phyloP scores from a whole-genome alignment of 2,329 filamentous ascomycete genomes.

The Polychaeton citri region DNA sequence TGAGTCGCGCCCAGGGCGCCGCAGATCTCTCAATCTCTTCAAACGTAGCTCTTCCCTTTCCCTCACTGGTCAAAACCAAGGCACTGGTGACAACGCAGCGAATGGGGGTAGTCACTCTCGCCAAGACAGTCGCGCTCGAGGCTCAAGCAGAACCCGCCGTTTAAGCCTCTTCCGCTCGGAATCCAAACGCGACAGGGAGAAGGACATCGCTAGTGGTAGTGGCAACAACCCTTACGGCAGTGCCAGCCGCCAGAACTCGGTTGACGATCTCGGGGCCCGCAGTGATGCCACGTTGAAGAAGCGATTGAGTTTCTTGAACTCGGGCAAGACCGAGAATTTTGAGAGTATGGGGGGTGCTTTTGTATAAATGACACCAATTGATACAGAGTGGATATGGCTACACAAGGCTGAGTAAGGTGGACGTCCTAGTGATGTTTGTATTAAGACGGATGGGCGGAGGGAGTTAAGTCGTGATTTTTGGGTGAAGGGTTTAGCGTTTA shows the following conservation, averaged over 20 bases:
- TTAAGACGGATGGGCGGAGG: too few species aligned
- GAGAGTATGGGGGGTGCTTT: not conserved
- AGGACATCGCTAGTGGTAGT: constrained; percentile 19
- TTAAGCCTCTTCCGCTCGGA: constrained; percentile 13
- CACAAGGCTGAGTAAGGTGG: too few species aligned
- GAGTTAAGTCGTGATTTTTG: too few species aligned
- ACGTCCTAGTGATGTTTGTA: too few species aligned
- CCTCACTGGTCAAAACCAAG: constrained; percentile 5
- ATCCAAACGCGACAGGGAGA: not conserved
- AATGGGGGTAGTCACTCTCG: constrained; percentile 13
- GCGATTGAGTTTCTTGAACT: constrained; percentile 62
- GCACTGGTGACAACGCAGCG: constrained; percentile 5
- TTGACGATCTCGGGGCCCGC: not conserved
- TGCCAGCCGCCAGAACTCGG: not conserved
- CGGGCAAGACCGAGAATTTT: constrained; percentile 52
- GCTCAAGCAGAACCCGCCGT: constrained; percentile 11
- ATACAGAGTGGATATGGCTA: too few species aligned
- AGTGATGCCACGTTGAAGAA: constrained; percentile 54
- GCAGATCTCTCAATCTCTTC: constrained; percentile 12
- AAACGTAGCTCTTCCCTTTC: constrained; percentile 19
- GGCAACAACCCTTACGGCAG: not conserved
- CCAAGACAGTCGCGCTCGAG: constrained; percentile 7
- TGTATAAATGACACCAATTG: not conserved
- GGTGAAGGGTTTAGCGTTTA: too few species aligned
- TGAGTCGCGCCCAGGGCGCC: constrained; percentile 4